phyloP scores from a whole-genome alignment of 306 rosid species.

The Cicer arietinum region DNA sequence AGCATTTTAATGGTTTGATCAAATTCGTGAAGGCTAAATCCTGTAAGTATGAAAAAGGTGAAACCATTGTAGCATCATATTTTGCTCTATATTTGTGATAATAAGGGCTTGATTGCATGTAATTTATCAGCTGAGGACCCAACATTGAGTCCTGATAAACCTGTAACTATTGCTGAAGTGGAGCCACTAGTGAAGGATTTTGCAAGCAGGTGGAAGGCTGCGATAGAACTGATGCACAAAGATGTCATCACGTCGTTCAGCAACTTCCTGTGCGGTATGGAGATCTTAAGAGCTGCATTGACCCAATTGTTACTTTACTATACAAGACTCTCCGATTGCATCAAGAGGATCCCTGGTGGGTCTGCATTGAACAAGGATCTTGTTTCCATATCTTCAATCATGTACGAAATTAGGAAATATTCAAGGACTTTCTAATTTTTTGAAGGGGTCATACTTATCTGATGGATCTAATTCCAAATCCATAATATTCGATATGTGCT shows the following conservation, averaged over 20 bases:
- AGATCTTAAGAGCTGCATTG: conserved; percentile 83
- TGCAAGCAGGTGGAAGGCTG: conserved; percentile 94
- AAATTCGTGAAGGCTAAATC: conserved; percentile 92
- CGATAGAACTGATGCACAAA: conserved; percentile 98
- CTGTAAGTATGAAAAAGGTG: conserved; percentile 63
- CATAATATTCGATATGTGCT: conserved; percentile 31
- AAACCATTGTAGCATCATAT: conserved; percentile 16
- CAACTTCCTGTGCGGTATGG: conserved; percentile 98
- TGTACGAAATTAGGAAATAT: conserved; percentile 95
- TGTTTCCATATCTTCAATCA: conserved; percentile 81
- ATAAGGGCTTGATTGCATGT: conserved; percentile 35
- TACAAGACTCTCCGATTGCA: conserved; percentile 91
- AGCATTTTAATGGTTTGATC: conserved; percentile 79
- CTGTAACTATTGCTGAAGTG: conserved; percentile 73
- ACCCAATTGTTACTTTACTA: conserved; percentile 88
- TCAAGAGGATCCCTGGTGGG: conserved; percentile 81
- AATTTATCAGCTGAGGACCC: conserved; percentile 83
- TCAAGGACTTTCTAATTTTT: conserved; percentile 82
- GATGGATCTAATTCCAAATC: conserved; percentile 27
- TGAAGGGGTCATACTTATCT: conserved; percentile 31
- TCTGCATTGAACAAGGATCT: conserved; percentile 89
- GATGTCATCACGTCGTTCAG: conserved; percentile 98
- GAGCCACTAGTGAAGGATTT: conserved; percentile 98
- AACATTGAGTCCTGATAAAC: conserved; percentile 62
- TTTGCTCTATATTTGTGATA: conserved; percentile 19